Conservation (phyloP, 2,329 filamentous ascomycete species). For the Claviceps maximensis region DNA sequence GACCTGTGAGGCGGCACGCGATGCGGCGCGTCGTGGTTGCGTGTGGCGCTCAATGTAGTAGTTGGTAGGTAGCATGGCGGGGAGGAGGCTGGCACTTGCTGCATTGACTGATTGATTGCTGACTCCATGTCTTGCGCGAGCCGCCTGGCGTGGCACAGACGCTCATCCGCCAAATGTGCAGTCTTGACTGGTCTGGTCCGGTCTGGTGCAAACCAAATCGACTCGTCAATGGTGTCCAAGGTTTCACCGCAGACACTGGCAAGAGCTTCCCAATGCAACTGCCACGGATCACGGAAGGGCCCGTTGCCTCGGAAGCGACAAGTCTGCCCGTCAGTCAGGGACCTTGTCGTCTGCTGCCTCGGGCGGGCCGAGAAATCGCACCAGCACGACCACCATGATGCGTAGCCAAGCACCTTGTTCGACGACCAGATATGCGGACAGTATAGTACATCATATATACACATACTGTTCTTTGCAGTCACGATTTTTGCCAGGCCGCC, state of each 20-base stretch:
- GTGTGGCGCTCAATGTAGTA: neutral
- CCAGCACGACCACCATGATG: no score
- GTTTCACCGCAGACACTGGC: neutral
- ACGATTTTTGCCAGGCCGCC: no score
- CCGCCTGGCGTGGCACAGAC: neutral
- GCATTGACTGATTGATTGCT: no score
- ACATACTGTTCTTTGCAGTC: no score
- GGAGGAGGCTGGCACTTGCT: neutral
- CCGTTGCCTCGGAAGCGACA: neutral
- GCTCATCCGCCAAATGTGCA: neutral
- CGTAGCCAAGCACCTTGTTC: no score
- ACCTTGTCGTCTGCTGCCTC: neutral
- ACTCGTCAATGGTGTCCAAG: no score
- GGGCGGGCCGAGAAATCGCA: neutral
- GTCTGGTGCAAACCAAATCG: no score
- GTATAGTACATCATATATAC: no score
- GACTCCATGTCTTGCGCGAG: no score
- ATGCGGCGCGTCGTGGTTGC: conserved; percentile 1
- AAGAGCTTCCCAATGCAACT: neutral
- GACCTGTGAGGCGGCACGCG: neutral
- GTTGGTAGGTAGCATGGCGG: neutral
- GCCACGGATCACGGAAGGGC: neutral
- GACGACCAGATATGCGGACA: no score
- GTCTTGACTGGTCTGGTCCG: no score
- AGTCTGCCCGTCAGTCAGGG: neutral